phyloP scores from a whole-genome alignment of 441 rosid species.

The Gossypium lobatum region DNA sequence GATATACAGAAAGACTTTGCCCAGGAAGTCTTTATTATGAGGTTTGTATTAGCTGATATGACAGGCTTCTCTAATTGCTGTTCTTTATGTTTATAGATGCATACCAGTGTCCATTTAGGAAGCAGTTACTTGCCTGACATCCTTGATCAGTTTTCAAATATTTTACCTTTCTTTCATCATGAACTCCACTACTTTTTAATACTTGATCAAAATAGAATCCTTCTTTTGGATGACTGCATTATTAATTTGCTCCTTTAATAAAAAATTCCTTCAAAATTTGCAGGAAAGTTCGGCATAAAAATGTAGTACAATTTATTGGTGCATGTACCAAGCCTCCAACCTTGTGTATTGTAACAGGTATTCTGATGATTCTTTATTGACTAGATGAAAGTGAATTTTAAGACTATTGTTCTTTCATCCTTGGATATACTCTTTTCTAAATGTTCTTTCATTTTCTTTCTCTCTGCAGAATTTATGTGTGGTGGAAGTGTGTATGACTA shows the following conservation, averaged over 20 bases:
- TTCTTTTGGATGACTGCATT: conserved; percentile 37
- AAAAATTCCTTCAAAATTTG: conserved; percentile 18
- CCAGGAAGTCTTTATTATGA: conserved; percentile 72
- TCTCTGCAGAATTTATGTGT: conserved; percentile 50
- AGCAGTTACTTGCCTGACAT: no score
- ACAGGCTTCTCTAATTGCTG: no score
- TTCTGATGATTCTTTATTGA: conserved; percentile 11
- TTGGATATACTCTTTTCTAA: background rate
- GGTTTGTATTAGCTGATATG: conserved; percentile 27
- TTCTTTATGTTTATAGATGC: no score
- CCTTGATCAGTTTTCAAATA: no score
- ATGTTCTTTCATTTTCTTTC: conserved; percentile 3
- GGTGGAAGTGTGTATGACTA: conserved; percentile 80
- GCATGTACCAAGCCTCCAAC: conserved; percentile 73
- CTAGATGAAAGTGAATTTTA: background rate
- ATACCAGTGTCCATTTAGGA: no score
- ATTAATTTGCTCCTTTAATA: background rate
- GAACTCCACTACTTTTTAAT: background rate
- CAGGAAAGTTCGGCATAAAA: conserved; percentile 73
- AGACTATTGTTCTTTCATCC: background rate
- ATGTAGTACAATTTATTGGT: conserved; percentile 74
- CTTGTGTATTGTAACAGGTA: conserved; percentile 64
- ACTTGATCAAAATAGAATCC: background rate
- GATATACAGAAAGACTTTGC: conserved; percentile 70
- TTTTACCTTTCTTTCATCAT: background rate